These are phyloP conservation scores for Phytophthora pluvialis DNA, from an alignment of 352 stramenopile species.

Conservation along the genomic window DNA sequence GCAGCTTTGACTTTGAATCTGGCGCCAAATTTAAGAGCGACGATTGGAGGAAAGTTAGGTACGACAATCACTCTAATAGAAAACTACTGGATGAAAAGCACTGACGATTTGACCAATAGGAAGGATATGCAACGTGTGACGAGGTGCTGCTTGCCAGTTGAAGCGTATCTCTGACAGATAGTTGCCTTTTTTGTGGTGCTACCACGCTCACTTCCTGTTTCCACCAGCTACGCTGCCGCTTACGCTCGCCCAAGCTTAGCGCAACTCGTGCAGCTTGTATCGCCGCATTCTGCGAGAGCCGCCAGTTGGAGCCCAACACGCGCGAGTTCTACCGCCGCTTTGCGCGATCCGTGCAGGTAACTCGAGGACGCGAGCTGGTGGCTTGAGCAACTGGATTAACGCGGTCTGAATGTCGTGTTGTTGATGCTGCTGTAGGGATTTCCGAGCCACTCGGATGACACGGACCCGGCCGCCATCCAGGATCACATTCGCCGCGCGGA, in stretches of 20 bases:
- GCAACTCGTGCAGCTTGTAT: conserved; percentile 44
- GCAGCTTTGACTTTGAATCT: conserved; percentile 27
- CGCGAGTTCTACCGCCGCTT: conserved; percentile 57
- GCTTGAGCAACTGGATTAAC: not conserved
- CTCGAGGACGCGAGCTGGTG: not conserved
- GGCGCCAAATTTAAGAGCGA: conserved; percentile 14
- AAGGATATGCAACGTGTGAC: conserved; percentile 19
- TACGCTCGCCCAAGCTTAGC: conserved; percentile 20
- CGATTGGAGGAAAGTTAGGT: conserved; percentile 18
- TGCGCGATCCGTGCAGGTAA: conserved; percentile 40
- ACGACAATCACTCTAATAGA: conserved; percentile 1
- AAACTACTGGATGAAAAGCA: not conserved
- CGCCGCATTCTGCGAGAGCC: conserved; percentile 52
- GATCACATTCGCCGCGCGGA: too few relatives aligned
- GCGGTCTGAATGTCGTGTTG: not conserved
- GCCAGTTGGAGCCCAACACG: conserved; percentile 44
- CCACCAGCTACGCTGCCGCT: conserved; percentile 9
- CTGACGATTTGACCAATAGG: conserved; percentile 2
- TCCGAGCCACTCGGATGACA: conserved; percentile 40
- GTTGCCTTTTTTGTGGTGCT: conserved; percentile 14
- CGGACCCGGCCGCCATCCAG: conserved; percentile 42
- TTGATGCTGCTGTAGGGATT: conserved; percentile 39
- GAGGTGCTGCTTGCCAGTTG: not conserved
- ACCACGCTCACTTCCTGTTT: conserved; percentile 4
- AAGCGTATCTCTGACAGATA: conserved; percentile 6